Base-by-base conservation (phyloP, 805 yeast species). In the Alloascoidea africana region DNA sequence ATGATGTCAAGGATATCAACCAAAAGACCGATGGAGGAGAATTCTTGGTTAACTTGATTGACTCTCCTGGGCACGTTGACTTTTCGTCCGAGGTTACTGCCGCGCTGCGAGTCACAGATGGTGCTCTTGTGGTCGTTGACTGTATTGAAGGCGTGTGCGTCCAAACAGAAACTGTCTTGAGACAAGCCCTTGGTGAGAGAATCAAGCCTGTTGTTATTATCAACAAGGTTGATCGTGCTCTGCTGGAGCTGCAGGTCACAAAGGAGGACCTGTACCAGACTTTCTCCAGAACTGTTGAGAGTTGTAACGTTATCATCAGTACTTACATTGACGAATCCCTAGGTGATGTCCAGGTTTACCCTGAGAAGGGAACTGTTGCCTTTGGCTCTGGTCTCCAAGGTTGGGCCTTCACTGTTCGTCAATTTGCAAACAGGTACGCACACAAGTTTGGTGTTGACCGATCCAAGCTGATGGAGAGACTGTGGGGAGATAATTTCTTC, bases 61-160 rank as follows among this genome's bases (percentile, higher is more conserved):
- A 89, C 69, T 91, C 98, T 55, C 98, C 98, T 70, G 98, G 98
- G 83, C 98, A 89, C 96, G 97, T 89, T 77, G 98, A 89, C 73
- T 89, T 89, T 87, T 86, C 96, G 48, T 91, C 97, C 54, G 98
- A 89, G 72, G 98, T 89, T 60, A 91, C 97, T 61, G 97, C 97
- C 57, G 98, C 98, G 68, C 80, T 89, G 62, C 87, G 98, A 74
- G 97, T 89, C 59, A 91, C 97, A 54, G 98, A 89, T 65, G 98
- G 98, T 86, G 97, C 98, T 63, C 76, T 89, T 62, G 97, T 89
- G 57, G 98, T 89, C 56, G 97, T 89, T 62, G 97, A 91, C 70
- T 79, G 94, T 71, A 87, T 89, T 65, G 97, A 91, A 70, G 98
- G 98, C 87, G 98, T 89, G 63, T 91, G 97, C 80, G 97, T 91